Conservation (phyloP, 2,329 filamentous ascomycete species). For the Aschersonia sp. region DNA sequence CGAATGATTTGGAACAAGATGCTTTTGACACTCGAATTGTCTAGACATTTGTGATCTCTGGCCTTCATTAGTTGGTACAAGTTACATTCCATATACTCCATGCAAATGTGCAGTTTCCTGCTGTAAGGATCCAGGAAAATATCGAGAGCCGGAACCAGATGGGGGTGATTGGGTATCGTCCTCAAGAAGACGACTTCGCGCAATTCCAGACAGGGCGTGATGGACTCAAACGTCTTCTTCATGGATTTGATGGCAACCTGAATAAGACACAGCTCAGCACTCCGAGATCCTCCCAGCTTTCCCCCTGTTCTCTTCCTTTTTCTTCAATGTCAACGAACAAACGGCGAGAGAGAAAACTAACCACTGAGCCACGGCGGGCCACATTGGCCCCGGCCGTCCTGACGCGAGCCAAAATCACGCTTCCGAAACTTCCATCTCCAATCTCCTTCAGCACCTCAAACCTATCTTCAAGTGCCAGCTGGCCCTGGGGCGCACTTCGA, state of each 20-base stretch:
- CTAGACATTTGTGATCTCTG: conserved; percentile 84
- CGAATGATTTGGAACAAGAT: conserved; percentile 95
- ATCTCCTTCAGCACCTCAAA: conserved; percentile 98
- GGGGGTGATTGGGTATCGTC: conserved; percentile 73
- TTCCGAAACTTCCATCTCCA: conserved; percentile 96
- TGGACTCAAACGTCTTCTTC: conserved; percentile 98
- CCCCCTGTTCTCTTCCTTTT: too few species aligned
- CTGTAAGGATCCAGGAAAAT: conserved; percentile 95
- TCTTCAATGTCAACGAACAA: too few species aligned
- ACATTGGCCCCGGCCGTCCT: conserved; percentile 80
- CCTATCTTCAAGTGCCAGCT: conserved; percentile 58
- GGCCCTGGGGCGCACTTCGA: not conserved
- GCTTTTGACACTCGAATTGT: conserved; percentile 88
- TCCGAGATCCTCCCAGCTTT: too few species aligned
- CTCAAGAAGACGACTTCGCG: conserved; percentile 94
- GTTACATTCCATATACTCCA: conserved; percentile 99
- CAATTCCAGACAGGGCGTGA: conserved; percentile 78
- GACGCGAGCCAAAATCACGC: conserved; percentile 82
- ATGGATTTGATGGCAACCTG: conserved; percentile 99
- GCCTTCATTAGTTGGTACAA: conserved; percentile 98
- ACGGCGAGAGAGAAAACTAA: conserved; percentile 32
- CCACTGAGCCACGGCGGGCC: conserved; percentile 81
- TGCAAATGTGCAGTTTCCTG: conserved; percentile 93
- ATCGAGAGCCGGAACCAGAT: conserved; percentile 92
- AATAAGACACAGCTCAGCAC: not conserved